A percentile compares a stretch with the other conserved stretches of the same genome.
These are phyloP conservation scores for Calonectria montana DNA, from an alignment of 2,329 filamentous ascomycete species.

Conservation along the genomic window DNA sequence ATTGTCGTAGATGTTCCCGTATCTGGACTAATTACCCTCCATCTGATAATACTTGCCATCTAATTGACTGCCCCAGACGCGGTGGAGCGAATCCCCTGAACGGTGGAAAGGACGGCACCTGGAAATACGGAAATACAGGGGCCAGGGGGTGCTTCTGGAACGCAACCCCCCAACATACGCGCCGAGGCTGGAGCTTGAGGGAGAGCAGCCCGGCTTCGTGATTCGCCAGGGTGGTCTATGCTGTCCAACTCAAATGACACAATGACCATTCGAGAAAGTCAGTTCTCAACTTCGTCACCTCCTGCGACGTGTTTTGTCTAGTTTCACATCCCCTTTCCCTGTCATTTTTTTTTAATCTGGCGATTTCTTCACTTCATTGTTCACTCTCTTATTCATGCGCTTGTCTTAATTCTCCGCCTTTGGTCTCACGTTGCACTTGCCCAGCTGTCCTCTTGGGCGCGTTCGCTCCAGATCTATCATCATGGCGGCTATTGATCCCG, in stretches of 20 bases:
- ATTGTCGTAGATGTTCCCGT: not conserved
- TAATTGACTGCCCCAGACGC: not conserved
- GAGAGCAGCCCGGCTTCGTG: not conserved
- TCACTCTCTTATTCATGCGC: not conserved
- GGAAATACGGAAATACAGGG: conserved; percentile 28
- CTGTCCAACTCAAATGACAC: conserved; percentile 32
- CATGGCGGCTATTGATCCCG: conserved; percentile 62
- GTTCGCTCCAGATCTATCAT: conserved; percentile 9
- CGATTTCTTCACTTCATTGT: not conserved
- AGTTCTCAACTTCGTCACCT: conserved; percentile 30
- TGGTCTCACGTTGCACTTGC: not conserved
- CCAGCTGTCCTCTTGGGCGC: conserved; percentile 11
- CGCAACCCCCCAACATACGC: not conserved
- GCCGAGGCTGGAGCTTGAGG: not conserved
- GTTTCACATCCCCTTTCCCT: conserved; percentile 5
- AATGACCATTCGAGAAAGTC: conserved; percentile 29
- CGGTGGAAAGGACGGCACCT: not conserved
- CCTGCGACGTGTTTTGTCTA: conserved; percentile 27
- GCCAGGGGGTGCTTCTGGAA: conserved; percentile 11
- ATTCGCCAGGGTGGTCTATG: conserved; percentile 19
- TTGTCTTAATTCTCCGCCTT: not conserved
- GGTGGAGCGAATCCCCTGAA: not conserved
- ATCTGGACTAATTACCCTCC: not conserved
- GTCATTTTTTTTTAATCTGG: not conserved
- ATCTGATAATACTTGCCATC: not conserved